Base-by-base conservation (phyloP, 177 flowering plant species). In the Tripterygium wilfordii region DNA sequence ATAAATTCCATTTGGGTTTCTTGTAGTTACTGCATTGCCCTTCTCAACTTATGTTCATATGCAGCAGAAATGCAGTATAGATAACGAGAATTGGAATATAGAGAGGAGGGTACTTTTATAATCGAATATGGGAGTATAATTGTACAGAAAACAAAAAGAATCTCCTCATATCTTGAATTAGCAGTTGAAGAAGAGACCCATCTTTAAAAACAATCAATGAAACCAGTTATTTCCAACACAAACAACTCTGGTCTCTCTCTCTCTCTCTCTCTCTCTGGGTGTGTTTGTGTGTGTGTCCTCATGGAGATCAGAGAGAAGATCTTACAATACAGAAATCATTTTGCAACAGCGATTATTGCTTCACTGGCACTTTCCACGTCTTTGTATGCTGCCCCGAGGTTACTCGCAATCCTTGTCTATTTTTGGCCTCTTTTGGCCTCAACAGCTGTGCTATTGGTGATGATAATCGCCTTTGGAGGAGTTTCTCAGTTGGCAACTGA, bases 351-450 rank as follows among this genome's bases (percentile, higher is more conserved):
- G 25, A 31, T 57, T 12, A 4, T 30, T n/a, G 53, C 22, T 8
- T 49, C 63, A 2, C 4, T 54, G 7, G 16, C 53, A 14, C 18
- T 72, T 2, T 40, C 53, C 10, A 49, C 50, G 8, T 7, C 58
- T 2, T 16, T 62, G 1, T 40, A 51, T 9, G 59, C 50, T 7
- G 58, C 74, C 1, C 76, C 82, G 31, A 48, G 63, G 9, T 19
- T 71, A 12, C 49, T 60, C 8, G 33, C 31, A 14, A 48, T 72
- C 40, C 31, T 78, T 10, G 51, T 69, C 9, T 78, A 62, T 52
- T 78, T 78, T 23, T 69, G 78, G 78, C 80, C 83, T 40, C 74
- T 78, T 27, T 56, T 78, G 22, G 68, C 73, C 22, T 78, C 83
- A 30, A 78, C 80, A 5, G 21, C 78, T 24, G 50, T 67, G 8